Conservation (phyloP, 495 filamentous ascomycete genomes). For the Neurospora sp. region DNA sequence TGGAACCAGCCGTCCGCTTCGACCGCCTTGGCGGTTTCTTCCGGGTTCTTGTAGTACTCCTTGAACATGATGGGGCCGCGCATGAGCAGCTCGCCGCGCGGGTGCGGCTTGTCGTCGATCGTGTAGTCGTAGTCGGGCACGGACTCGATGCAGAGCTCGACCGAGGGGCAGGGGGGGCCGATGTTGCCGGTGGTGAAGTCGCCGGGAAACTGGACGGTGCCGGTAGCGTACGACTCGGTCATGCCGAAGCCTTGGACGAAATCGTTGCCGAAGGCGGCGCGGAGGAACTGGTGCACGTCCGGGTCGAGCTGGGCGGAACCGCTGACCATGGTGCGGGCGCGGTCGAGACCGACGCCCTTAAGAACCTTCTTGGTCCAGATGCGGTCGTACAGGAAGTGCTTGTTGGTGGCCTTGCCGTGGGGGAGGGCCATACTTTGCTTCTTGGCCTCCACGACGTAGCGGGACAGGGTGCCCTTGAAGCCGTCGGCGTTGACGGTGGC, state of each 20-base stretch:
- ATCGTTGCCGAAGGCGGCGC: slow-evolving; percentile 67
- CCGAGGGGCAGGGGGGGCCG: slow-evolving; percentile 53
- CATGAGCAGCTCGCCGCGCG: slow-evolving; percentile 83
- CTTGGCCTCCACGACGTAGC: slow-evolving; percentile 71
- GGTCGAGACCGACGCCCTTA: slow-evolving; percentile 71
- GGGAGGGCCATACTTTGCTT: slow-evolving; percentile 64
- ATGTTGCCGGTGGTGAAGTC: slow-evolving; percentile 78
- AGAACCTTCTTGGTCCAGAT: slow-evolving; percentile 87
- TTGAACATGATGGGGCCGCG: slow-evolving; percentile 68
- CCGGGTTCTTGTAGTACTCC: slow-evolving; percentile 81
- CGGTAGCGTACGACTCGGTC: slow-evolving; percentile 86
- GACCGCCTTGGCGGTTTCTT: slow-evolving; percentile 74
- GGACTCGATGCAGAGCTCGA: slow-evolving; percentile 75
- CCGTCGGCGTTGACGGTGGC: slow-evolving; percentile 70
- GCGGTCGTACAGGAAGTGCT: slow-evolving; percentile 79
- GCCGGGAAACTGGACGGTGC: slow-evolving; percentile 52
- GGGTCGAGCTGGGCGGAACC: slow-evolving; percentile 90
- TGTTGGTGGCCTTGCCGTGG: slow-evolving; percentile 61
- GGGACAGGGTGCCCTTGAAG: slow-evolving; percentile 70
- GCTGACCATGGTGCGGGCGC: slow-evolving; percentile 63
- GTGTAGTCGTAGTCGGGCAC: slow-evolving; percentile 95
- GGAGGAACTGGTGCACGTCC: slow-evolving; percentile 76
- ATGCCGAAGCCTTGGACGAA: slow-evolving; percentile 89
- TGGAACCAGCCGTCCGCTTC: slow-evolving; percentile 92
- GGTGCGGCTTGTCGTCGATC: slow-evolving; percentile 80